A percentile compares a stretch with the other conserved stretches of the same genome.
These are phyloP conservation scores for Epichloe uncinata DNA, from an alignment of 2,329 filamentous ascomycete genomes.

Conservation along the genomic window DNA sequence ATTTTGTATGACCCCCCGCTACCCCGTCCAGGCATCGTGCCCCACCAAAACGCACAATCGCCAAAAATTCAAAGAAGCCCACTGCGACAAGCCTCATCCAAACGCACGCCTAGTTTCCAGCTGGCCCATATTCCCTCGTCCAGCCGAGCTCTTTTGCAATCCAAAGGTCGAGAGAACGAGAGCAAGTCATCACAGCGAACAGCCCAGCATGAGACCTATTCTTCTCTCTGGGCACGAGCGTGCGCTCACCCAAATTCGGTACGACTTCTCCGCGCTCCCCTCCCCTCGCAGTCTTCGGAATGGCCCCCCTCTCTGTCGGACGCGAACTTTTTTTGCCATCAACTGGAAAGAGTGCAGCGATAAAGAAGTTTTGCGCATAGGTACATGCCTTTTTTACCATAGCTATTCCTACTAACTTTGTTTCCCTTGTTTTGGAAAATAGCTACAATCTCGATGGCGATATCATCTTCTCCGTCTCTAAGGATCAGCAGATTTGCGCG, in stretches of 20 bases:
- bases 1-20: slow-evolving; percentile 1
- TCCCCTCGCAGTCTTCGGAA: background rate
- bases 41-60: slow-evolving; percentile 34
- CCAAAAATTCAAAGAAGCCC: slow-evolving; percentile 27
- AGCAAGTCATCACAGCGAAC: slow-evolving; percentile 8
- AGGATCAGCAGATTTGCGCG: slow-evolving; percentile 92
- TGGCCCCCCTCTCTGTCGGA: background rate
- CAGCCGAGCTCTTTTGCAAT: slow-evolving; percentile 1
- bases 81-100: slow-evolving; percentile 17
- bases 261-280: slow-evolving; percentile 18
- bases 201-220: slow-evolving; percentile 81
- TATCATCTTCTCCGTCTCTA: slow-evolving; percentile 87
- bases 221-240: slow-evolving; percentile 93
- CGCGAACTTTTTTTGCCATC: background rate
- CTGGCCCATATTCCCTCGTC: slow-evolving; percentile 7
- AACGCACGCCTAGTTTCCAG: slow-evolving; percentile 7
- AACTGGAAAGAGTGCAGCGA: background rate
- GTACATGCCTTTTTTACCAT: background rate
- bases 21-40: slow-evolving; percentile 13
- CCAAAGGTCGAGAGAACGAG: slow-evolving; percentile 1
- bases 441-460: slow-evolving; percentile 93
- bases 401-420: slow-evolving; percentile 1
- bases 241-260: slow-evolving; percentile 90
- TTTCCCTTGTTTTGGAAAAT: background rate
- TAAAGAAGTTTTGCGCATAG: background rate